A percentile compares a stretch with the other conserved stretches of the same genome.
Conservation (phyloP, 192 early-diverging fungal genomes). For the Entrophospora sp. region DNA sequence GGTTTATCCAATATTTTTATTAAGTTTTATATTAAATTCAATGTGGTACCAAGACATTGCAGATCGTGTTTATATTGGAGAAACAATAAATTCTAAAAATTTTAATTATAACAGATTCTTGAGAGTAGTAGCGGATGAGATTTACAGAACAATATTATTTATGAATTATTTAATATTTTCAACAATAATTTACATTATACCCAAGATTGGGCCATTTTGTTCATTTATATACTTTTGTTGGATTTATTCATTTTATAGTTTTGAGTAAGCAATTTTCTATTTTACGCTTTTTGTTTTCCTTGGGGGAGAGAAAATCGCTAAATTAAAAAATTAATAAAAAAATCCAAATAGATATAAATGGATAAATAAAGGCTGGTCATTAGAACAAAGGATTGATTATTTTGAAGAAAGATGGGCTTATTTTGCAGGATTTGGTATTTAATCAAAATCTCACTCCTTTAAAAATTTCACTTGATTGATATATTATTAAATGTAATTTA, state of each 20-base stretch:
- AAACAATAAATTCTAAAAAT: slow-evolving; percentile 22
- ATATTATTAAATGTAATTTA: not conserved
- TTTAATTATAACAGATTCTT: slow-evolving; percentile 29
- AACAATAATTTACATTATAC: slow-evolving; percentile 28
- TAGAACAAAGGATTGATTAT: slow-evolving; percentile 42
- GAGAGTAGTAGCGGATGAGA: slow-evolving; percentile 30
- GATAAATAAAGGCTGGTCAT: slow-evolving; percentile 40
- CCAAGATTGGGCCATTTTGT: slow-evolving; percentile 30
- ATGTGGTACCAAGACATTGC: slow-evolving; percentile 54
- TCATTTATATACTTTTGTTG: slow-evolving; percentile 37
- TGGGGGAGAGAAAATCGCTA: too few species aligned
- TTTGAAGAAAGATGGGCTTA: slow-evolving; percentile 53
- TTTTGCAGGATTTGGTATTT: slow-evolving; percentile 54
- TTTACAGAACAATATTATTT: slow-evolving; percentile 38
- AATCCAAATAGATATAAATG: slow-evolving; percentile 43
- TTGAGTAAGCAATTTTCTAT: slow-evolving; percentile 36
- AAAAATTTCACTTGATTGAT: not conserved
- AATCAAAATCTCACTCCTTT: not conserved
- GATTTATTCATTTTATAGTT: slow-evolving; percentile 40
- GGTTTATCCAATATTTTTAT: slow-evolving; percentile 44
- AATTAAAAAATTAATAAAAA: slow-evolving; percentile 26
- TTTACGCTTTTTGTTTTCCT: slow-evolving; percentile 26
- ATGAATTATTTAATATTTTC: slow-evolving; percentile 34
- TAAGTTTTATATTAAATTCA: slow-evolving; percentile 42
- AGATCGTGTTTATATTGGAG: slow-evolving; percentile 35